A percentile compares a stretch with the other conserved stretches of the same genome.
Conservation (phyloP, 169 alveolate genomes). For the Plasmodium gonderi region DNA sequence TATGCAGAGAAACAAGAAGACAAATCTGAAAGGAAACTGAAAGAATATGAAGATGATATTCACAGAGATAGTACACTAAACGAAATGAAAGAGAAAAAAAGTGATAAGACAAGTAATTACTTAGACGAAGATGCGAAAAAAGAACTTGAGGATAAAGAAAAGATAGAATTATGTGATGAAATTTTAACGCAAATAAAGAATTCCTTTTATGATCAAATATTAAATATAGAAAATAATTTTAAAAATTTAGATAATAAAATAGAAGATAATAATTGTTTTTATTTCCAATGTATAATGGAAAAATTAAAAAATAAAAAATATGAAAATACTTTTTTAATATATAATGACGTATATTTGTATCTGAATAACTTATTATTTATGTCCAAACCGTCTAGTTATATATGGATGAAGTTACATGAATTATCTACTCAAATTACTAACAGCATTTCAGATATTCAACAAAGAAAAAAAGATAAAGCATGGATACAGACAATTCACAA, state of each 20-base stretch:
- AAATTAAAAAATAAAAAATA: conserved; percentile 34
- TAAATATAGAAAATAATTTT: conserved; percentile 61
- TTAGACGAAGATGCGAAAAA: not conserved
- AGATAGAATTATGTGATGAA: conserved; percentile 42
- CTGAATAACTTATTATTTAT: conserved; percentile 39
- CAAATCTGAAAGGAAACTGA: not conserved
- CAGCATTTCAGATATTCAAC: conserved; percentile 31
- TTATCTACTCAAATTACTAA: conserved; percentile 14
- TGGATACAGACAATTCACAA: not conserved
- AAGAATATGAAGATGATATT: not conserved
- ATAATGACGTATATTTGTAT: conserved; percentile 49
- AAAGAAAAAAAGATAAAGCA: not conserved
- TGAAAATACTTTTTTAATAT: conserved; percentile 24
- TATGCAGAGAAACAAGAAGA: no score
- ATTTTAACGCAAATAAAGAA: not conserved
- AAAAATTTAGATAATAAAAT: conserved; percentile 56
- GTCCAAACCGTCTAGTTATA: conserved; percentile 63
- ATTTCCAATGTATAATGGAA: conserved; percentile 56
- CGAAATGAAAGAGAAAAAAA: not conserved
- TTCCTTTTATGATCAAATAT: conserved; percentile 17
- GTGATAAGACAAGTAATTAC: not conserved
- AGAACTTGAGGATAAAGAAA: not conserved
- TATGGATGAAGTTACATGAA: conserved; percentile 71
- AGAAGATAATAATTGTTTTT: conserved; percentile 37
- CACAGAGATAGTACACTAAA: no score